phyloP scores from a whole-genome alignment of 441 rosid species.

The Populus hybrid region DNA sequence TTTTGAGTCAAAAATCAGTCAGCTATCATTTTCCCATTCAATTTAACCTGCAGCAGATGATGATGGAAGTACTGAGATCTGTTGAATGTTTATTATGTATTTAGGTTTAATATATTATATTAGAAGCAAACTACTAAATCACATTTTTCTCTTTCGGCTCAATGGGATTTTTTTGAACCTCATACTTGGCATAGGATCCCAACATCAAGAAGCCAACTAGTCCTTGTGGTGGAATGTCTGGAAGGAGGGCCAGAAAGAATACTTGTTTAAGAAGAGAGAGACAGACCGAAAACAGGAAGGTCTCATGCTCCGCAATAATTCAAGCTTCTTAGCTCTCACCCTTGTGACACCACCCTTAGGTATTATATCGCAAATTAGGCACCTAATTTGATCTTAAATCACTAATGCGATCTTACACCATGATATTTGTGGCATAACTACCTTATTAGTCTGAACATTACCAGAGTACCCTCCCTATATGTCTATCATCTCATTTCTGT shows the following conservation, averaged over 20 bases:
- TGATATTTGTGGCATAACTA: slow-evolving; percentile 23
- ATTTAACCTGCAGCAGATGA: neutral
- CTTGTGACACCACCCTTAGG: neutral
- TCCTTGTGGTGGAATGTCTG: slow-evolving; percentile 10
- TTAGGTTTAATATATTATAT: neutral
- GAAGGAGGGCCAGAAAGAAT: slow-evolving; percentile 14
- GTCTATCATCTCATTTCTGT: neutral
- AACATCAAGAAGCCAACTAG: slow-evolving; percentile 17
- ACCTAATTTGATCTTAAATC: slow-evolving; percentile 29
- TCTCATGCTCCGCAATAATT: slow-evolving; percentile 30
- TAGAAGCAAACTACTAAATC: neutral
- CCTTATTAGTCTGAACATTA: slow-evolving; percentile 7
- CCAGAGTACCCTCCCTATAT: slow-evolving; percentile 1
- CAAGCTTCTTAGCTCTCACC: slow-evolving; percentile 12
- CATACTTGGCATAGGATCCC: slow-evolving; percentile 25
- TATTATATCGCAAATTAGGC: slow-evolving; percentile 17
- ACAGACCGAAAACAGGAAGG: slow-evolving; percentile 16
- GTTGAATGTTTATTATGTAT: no score
- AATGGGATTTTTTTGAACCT: neutral
- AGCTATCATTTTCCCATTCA: neutral
- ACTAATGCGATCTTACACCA: neutral
- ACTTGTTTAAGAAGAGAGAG: slow-evolving; percentile 15
- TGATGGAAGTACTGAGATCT: neutral
- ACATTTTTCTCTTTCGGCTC: neutral
- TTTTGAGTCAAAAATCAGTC: neutral